These are phyloP conservation scores for Hymenoscyphus repandus DNA, from an alignment of 2,329 filamentous ascomycete genomes.

Conservation along the genomic window DNA sequence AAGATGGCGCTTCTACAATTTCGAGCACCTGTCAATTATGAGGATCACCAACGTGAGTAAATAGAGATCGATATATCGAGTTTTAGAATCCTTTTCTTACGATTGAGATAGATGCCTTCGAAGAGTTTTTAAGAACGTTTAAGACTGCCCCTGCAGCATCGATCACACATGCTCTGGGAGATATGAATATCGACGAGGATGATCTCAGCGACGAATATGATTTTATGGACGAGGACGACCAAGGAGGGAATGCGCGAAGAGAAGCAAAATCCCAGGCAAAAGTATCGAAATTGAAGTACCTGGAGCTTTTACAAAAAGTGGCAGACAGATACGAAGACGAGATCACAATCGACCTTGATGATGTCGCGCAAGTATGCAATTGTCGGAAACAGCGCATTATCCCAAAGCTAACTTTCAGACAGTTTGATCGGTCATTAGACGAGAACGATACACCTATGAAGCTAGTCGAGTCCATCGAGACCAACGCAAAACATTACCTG, in stretches of 20 bases:
- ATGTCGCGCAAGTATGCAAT: slow-evolving; percentile 69
- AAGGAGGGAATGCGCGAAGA: slow-evolving; percentile 40
- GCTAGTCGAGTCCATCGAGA: slow-evolving; percentile 78
- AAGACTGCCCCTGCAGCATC: slow-evolving; percentile 70
- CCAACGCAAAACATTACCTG: slow-evolving; percentile 91
- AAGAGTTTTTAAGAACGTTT: slow-evolving; percentile 83
- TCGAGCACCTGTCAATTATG: slow-evolving; percentile 78
- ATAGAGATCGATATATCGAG: neutral
- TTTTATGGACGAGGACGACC: slow-evolving; percentile 79
- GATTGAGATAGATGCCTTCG: slow-evolving; percentile 61
- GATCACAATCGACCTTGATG: slow-evolving; percentile 83
- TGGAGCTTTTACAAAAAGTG: slow-evolving; percentile 78
- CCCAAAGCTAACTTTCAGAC: slow-evolving; percentile 3
- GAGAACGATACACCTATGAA: slow-evolving; percentile 52
- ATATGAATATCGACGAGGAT: slow-evolving; percentile 82
- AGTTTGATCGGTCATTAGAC: slow-evolving; percentile 68
- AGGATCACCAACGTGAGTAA: slow-evolving; percentile 70
- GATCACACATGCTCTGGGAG: slow-evolving; percentile 75
- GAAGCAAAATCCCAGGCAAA: slow-evolving; percentile 44
- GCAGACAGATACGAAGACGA: slow-evolving; percentile 74
- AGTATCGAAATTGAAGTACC: slow-evolving; percentile 77
- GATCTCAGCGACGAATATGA: slow-evolving; percentile 87
- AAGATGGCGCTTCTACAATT: slow-evolving; percentile 82
- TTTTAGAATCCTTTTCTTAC: slow-evolving; percentile 9
- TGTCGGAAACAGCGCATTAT: neutral